Evolutionary conservation across 805 yeast species (phyloP).

Genomic region (Nakazawaea laoshanensis): DNA sequence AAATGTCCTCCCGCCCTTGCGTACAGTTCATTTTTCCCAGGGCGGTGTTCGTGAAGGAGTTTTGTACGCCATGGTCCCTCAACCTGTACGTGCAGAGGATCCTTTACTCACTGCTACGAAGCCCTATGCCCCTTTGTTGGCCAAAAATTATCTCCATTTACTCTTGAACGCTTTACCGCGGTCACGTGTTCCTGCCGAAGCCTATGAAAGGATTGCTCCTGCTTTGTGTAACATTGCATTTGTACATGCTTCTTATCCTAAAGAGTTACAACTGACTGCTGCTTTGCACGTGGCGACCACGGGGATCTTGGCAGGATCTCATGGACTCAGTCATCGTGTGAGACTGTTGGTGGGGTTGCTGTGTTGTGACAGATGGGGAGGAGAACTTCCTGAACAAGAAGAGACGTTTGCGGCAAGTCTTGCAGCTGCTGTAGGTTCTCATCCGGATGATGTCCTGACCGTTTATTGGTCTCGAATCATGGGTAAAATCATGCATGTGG

Average conservation of each 20-base stretch:
- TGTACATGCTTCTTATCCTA: slow-evolving; percentile 69
- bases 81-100: slow-evolving; percentile 51
- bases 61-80: slow-evolving; percentile 52
- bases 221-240: slow-evolving; percentile 70
- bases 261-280: slow-evolving; percentile 68
- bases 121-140: slow-evolving; percentile 64
- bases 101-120: slow-evolving; percentile 62
- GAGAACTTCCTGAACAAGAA: slow-evolving; percentile 55
- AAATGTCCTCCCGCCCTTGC: slow-evolving; percentile 50
- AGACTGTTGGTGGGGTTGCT: slow-evolving; percentile 69
- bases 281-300: slow-evolving; percentile 66
- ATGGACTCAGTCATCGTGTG: slow-evolving; percentile 65
- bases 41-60: slow-evolving; percentile 79
- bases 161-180: slow-evolving; percentile 50
- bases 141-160: slow-evolving; percentile 45
- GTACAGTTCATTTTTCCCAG: slow-evolving; percentile 60
- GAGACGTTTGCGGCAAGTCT: slow-evolving; percentile 34
- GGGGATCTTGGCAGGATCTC: slow-evolving; percentile 69
- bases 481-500: slow-evolving; percentile 68
- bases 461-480: slow-evolving; percentile 70
- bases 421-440: slow-evolving; percentile 38
- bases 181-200: slow-evolving; percentile 42
- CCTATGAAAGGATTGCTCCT: slow-evolving; percentile 51
- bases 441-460: slow-evolving; percentile 30
- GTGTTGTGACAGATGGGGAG: slow-evolving; percentile 77